Conservation (phyloP, 2,329 filamentous ascomycete genomes). For the Cytospora chrysosperma region DNA sequence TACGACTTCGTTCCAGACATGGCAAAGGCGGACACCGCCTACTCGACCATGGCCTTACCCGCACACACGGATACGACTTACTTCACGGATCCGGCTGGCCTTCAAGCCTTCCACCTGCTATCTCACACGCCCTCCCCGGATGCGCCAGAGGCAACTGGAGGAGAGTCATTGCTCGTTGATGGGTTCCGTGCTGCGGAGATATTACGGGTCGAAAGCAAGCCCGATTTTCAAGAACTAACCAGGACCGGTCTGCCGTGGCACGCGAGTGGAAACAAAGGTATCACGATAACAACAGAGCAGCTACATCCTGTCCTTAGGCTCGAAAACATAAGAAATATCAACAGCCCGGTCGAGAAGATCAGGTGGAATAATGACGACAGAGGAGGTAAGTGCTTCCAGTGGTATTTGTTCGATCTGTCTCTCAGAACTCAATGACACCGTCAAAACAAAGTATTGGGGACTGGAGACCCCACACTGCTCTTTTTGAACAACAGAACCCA, state of each 20-base stretch:
- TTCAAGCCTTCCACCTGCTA: constrained; percentile 91
- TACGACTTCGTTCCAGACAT: constrained; percentile 88
- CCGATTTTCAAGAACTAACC: constrained; percentile 58
- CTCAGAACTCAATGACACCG: not conserved
- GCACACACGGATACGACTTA: constrained; percentile 96
- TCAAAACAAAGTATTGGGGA: not conserved
- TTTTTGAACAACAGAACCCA: not conserved
- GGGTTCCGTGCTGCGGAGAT: constrained; percentile 71
- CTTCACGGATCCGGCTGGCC: constrained; percentile 85
- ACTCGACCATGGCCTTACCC: constrained; percentile 78
- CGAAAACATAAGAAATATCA: constrained; percentile 35
- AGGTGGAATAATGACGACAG: constrained; percentile 95
- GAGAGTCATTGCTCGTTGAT: constrained; percentile 80
- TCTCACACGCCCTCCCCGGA: constrained; percentile 64
- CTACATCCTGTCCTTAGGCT: constrained; percentile 72
- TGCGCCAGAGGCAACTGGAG: constrained; percentile 53
- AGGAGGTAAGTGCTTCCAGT: constrained; percentile 39
- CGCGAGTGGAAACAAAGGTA: constrained; percentile 84
- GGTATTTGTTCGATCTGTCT: not conserved
- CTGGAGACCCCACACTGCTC: not conserved
- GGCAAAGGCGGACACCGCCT: constrained; percentile 84
- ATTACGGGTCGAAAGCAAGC: constrained; percentile 53
- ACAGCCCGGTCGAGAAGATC: constrained; percentile 39
- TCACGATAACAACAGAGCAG: constrained; percentile 71
- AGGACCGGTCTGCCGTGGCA: constrained; percentile 68